Evolutionary conservation across 179 eudicot genomes (phyloP).

Genomic region (Silene vulgaris): DNA sequence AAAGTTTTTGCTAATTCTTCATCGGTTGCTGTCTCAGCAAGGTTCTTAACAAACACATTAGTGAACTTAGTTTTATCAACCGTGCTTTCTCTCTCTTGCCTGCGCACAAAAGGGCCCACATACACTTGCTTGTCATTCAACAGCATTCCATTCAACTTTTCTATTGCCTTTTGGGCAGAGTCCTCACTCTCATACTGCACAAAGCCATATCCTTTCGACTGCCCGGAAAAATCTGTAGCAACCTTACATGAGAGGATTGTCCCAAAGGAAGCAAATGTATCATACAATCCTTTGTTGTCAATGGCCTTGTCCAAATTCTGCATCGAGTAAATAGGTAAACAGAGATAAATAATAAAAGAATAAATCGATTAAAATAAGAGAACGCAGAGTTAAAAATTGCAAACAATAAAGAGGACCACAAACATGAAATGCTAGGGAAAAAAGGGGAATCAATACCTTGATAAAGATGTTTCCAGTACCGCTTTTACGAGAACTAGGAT

Average conservation of each 20-base stretch:
- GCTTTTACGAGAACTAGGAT: conserved; percentile 56
- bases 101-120: conserved; percentile 61
- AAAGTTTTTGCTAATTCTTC: conserved; percentile 51
- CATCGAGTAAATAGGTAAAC: not conserved
- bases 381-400: not conserved
- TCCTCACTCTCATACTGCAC: conserved; percentile 69
- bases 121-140: conserved; percentile 73
- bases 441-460: conserved; percentile 38
- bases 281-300: conserved; percentile 62
- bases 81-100: conserved; percentile 53
- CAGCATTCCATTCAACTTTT: conserved; percentile 64
- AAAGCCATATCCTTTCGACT: conserved; percentile 73
- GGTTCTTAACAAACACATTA: conserved; percentile 67
- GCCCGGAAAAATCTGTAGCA: conserved; percentile 62
- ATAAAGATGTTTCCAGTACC: conserved; percentile 67
- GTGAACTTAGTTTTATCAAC: conserved; percentile 48
- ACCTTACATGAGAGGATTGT: conserved; percentile 70
- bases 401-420: not conserved
- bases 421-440: not conserved
- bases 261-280: conserved; percentile 63
- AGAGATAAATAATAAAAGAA: not conserved
- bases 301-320: conserved; percentile 71
- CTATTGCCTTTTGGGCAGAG: conserved; percentile 65
- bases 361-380: not conserved
- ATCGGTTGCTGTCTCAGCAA: conserved; percentile 56